Base-by-base conservation (phyloP, 2,329 filamentous ascomycete genomes). In the Talaromyces pinophilus region DNA sequence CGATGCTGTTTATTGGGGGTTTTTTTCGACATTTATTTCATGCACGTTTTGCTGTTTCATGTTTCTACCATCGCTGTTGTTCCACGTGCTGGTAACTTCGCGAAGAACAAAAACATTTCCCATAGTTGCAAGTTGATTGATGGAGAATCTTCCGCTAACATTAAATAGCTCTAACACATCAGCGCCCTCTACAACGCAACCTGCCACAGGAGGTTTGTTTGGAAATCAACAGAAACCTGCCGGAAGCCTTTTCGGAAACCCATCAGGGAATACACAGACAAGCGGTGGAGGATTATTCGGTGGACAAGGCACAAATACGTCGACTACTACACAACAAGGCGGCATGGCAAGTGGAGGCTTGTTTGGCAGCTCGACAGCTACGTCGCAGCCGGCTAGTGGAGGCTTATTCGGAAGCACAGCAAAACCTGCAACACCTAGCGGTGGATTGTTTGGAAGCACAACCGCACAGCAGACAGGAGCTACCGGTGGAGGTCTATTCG, bases 221-320 rank as follows among this genome's bases (percentile, higher is more conserved):
- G 75, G 72, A 54, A 76, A 75, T 52, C 76, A 77, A 62, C 54
- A 72, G 8, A 78, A 78, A 40, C 75, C 76, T 5, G 70, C 72
- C 13, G 74, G 73, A 13, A 67, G 76, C 42, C 67, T 79, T 19
- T 79, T 79, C 62, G 75, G 74, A 61, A 72, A 72, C 54, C 42
- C 69, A 3, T 46, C 71, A 30, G 70, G 69, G 25, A 74, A 67
- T 55, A 73, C 72, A 62, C 73, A 75, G 46, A 72, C 73, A 63
- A 73, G 72, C 64, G 71, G 75, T 28, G 75, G 75, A 28, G 72
- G 74, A 38, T 72, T 78, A 73, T 78, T 79, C 52, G 71, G 72
- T 19, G 72, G 75, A 13, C 62, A 73, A 42, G 71, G 67, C 52
- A 33, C 67, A 40, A 66, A 59, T 42, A 64, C 62, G 8, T 50